Evolutionary conservation across 805 yeast genomes (phyloP), one percentile per base, ranked within the genome.

Genomic region (Cyberlindnera amylophila): DNA sequence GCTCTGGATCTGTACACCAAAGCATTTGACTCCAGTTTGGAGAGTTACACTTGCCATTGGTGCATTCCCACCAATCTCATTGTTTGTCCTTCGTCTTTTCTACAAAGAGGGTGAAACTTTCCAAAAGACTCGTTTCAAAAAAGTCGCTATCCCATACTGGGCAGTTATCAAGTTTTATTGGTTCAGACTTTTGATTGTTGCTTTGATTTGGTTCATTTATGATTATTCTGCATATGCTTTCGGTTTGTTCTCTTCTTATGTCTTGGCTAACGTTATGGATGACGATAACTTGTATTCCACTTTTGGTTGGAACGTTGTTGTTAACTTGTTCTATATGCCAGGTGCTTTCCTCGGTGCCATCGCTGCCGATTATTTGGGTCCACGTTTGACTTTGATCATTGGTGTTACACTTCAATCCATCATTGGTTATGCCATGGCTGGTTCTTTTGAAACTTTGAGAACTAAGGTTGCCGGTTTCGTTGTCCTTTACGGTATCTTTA

Each of bases 281-380:
- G 75, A 80, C 10, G 78, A 72, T 40, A 75, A 82, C 52, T 65
- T 87, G 45, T 81, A 81, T 66, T 74, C 79, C 62, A 74, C 86
- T 18, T 86, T 88, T 65, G 96, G 96, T 39, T 91, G 96, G 97
- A 86, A 84, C 63, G 84, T 86, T 46, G 91, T 91, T 6, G 75
- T 90, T 56, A 87, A 88, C 65, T 69, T 85, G 55, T 90, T 91
- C 65, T 89, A 90, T 64, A 66, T 90, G 30, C 97, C 97, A 12
- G 98, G 97, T 53, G 74, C 96, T 1, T 77, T 88, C 62, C 61
- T 85, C 17, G 97, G 98, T 57, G 96, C 95, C n/a, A 57, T 75
- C 38, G 65, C 78, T 31, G 74, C 95, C n/a, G 97, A 91, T 64
- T 86, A 77, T 64, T 57, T 89, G 44, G 98, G 98, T n/a, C 96